Base-by-base conservation (phyloP, 441 rosid species). In the Capsella rubella region DNA sequence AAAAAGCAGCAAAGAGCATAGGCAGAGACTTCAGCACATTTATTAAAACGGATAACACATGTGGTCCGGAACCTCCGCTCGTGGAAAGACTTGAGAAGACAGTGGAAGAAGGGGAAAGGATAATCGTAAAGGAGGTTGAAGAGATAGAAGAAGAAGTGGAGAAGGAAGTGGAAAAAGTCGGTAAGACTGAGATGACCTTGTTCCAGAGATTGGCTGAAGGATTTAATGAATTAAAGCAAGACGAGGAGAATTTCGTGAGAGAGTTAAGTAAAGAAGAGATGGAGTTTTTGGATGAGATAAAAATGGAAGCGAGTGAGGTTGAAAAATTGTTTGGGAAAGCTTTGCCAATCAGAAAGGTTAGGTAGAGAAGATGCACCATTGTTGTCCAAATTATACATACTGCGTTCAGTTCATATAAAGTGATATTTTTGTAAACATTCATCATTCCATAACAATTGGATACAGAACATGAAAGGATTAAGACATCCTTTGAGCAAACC, bases 31-130 rank as follows among this genome's bases (percentile, higher is more conserved):
- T 92, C 42, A 87, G 52, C 82, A 86, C 75, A 60, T 91, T 92
- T 57, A 74, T 88, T 45, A 84, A 70, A 76, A 95, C 97, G 0
- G 82, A 95, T 65, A 95, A 95, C 71, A 81, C 88, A 8, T 92
- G 97, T 28, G 95, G 98, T 10, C 98, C 99, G 0, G 97, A 95
- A 76, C 97, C 97, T 58, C 95, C 98, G 7, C 84, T 95, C 1
- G 97, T 88, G 40, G 95, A 95, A 74, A 92, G 99, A 80, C 73
- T 92, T 28, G 97, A 92, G 82, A 92, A 85, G 79, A 88, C 85
- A 34, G 96, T 85, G 50, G 97, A 89, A 77, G 84, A 84, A 85
- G 97, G 91, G 1, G 92, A 85, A 76, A 78, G 67, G 80, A 71
- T 79, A 16, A 83, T 91, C 12, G 77, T 86, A 43, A 82, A 79